Base-by-base conservation (phyloP, 495 filamentous ascomycete genomes). In the Bombardia bombarda region DNA sequence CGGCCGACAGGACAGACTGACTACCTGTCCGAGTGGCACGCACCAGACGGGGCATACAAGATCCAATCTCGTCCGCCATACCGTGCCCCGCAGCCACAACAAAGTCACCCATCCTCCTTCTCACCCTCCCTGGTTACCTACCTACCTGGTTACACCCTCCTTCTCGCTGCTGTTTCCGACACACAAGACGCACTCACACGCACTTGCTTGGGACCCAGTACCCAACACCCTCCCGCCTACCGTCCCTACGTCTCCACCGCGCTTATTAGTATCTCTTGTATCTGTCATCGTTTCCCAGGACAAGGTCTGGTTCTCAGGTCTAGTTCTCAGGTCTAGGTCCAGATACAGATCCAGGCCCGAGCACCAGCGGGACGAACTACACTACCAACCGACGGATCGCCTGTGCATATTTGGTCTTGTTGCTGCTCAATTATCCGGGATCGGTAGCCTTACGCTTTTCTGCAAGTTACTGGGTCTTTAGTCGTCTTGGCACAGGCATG, bases 341-440 rank as follows among this genome's bases (percentile, higher is more conserved):
- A n/a, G n/a, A n/a, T n/a, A n/a, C n/a, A n/a, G n/a, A n/a, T 2
- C 21, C 38, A 40, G 21, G 36, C 38, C 31, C 12, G 13, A 12
- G 20, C 38, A 23, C 5, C 19, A 25, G 13, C 38, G 43, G 46
- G 42, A 52, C 51, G n/a, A 48, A 46, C 54, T 54, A 54, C 35
- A 38, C 16, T 23, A n/a, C n/a, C n/a, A n/a, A 21, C 35, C 35
- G 25, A 38, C 54, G 49, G 51, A 51, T 53, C 47, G 45, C 32
- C 46, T 36, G 43, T 46, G 44, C 48, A 48, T 46, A 50, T 60
- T 45, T 46, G 56, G n/a, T n/a, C n/a, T n/a, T n/a, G 43, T 52
- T 45, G 42, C 47, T 51, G 43, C 46, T 52, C 49, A 63, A 63
- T 63, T 63, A 63, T 55, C 60, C 60, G 60, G 60, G 46, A 46